Evolutionary conservation across 331 rosid genomes (phyloP).

Genomic region (Malus hybrid): DNA sequence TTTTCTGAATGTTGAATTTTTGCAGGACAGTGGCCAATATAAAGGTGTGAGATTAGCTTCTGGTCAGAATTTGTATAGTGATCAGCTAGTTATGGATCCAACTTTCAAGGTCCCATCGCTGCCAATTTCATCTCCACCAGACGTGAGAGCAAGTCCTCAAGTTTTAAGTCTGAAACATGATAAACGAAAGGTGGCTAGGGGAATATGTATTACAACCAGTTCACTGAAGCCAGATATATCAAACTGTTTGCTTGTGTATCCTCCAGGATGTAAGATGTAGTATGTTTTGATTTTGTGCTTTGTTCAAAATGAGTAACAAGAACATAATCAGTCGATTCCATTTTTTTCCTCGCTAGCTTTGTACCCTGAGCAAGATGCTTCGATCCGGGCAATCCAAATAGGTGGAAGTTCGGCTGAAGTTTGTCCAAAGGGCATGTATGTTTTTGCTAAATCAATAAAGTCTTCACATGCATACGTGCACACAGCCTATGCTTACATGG

Average conservation of each 20-base stretch:
- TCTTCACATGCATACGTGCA: too few relatives aligned
- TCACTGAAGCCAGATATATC: slow-evolving; percentile 56
- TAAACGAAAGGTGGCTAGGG: slow-evolving; percentile 72
- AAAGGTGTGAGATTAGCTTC: slow-evolving; percentile 89
- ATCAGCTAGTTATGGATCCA: slow-evolving; percentile 69
- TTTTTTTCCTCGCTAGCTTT: slow-evolving; percentile 37
- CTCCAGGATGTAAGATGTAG: slow-evolving; percentile 73
- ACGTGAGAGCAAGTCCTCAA: slow-evolving; percentile 30
- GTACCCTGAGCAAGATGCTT: slow-evolving; percentile 63
- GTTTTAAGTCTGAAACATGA: slow-evolving; percentile 9
- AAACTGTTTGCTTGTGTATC: slow-evolving; percentile 62
- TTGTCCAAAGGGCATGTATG: slow-evolving; percentile 87
- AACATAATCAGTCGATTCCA: slow-evolving; percentile 2
- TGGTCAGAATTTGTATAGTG: slow-evolving; percentile 68
- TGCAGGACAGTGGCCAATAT: slow-evolving; percentile 54
- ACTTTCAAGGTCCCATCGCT: slow-evolving; percentile 39
- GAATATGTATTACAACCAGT: slow-evolving; percentile 67
- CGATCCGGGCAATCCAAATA: slow-evolving; percentile 74
- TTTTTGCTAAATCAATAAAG: neutral
- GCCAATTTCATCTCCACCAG: slow-evolving; percentile 25
- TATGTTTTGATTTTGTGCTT: slow-evolving; percentile 7
- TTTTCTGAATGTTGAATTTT: slow-evolving; percentile 15
- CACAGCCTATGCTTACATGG: too few relatives aligned
- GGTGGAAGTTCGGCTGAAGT: slow-evolving; percentile 39
- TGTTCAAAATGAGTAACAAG: neutral